phyloP scores from a whole-genome alignment of 257 asterid genomes.

The Solanum paucissectum region DNA sequence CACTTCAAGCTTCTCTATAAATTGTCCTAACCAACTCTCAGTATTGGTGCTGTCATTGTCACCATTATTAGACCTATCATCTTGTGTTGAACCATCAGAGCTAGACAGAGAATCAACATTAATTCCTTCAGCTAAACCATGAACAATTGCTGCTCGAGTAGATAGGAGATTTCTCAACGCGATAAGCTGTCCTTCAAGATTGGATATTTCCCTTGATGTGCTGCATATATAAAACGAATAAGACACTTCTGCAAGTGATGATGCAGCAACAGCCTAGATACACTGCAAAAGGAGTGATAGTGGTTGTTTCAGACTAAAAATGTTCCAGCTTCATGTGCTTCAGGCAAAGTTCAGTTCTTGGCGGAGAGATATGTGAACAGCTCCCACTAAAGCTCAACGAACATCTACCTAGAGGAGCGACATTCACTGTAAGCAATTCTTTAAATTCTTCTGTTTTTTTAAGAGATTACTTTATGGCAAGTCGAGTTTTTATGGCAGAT shows the following conservation, averaged over 20 bases:
- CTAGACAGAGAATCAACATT: slow-evolving; percentile 42
- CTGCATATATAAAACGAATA: slow-evolving; percentile 31
- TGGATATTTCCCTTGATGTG: slow-evolving; percentile 80
- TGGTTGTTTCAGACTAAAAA: not conserved
- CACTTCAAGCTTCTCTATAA: slow-evolving; percentile 55
- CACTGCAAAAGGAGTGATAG: slow-evolving; percentile 1
- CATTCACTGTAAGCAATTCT: not conserved
- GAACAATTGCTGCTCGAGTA: slow-evolving; percentile 59
- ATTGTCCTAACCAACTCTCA: slow-evolving; percentile 58
- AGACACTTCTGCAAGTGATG: slow-evolving; percentile 2
- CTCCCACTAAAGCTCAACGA: not conserved
- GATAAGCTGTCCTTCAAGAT: slow-evolving; percentile 90
- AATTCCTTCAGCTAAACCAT: slow-evolving; percentile 61
- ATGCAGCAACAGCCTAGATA: slow-evolving; percentile 4
- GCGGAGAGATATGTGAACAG: not conserved
- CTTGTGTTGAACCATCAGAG: slow-evolving; percentile 16
- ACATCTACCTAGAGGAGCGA: not conserved
- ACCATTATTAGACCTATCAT: slow-evolving; percentile 22
- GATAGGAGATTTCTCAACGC: slow-evolving; percentile 65
- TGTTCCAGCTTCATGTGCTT: not conserved
- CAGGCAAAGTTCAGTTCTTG: not conserved
- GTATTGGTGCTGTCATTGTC: slow-evolving; percentile 31
- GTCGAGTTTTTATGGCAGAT: not conserved
- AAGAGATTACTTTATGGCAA: not conserved
- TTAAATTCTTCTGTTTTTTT: not conserved